Conservation (phyloP, 2,329 filamentous ascomycete genomes). For the Alternaria rosae region DNA sequence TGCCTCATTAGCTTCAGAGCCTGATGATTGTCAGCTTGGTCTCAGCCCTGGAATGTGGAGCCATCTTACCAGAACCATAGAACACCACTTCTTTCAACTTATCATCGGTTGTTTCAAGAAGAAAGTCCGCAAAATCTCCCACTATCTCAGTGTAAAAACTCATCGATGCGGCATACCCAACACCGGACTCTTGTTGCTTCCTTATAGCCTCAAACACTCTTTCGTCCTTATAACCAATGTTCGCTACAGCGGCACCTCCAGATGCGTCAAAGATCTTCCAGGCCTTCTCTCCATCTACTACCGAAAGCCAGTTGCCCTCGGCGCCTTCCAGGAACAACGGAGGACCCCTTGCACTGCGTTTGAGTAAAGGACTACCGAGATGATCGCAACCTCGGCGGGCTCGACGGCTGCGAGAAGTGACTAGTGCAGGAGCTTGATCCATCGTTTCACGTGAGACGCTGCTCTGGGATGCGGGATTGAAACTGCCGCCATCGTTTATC, state of each 20-base stretch:
- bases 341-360: constrained; percentile 59
- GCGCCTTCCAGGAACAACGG: constrained; percentile 58
- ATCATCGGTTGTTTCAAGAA: constrained; percentile 61
- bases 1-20: constrained; percentile 72
- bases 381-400: neutral
- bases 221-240: constrained; percentile 71
- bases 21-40: constrained; percentile 13
- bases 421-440: neutral
- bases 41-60: too few relatives aligned
- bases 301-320: constrained; percentile 59
- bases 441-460: neutral
- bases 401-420: neutral
- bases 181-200: constrained; percentile 63
- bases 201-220: constrained; percentile 67
- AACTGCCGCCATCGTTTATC: constrained; percentile 5
- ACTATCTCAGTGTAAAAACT: constrained; percentile 61
- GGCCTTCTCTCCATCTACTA: constrained; percentile 52
- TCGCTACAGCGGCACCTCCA: constrained; percentile 75
- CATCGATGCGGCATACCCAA: constrained; percentile 10
- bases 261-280: constrained; percentile 73
- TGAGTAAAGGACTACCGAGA: constrained; percentile 50
- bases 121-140: constrained; percentile 60
- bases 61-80: constrained; percentile 62
- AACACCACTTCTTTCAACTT: constrained; percentile 64
- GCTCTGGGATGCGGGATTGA: neutral